Percentiles rank a stretch among this genome's conserved stretches.
Conservation (phyloP, 805 yeast genomes). For the Saturnispora besseyi region DNA sequence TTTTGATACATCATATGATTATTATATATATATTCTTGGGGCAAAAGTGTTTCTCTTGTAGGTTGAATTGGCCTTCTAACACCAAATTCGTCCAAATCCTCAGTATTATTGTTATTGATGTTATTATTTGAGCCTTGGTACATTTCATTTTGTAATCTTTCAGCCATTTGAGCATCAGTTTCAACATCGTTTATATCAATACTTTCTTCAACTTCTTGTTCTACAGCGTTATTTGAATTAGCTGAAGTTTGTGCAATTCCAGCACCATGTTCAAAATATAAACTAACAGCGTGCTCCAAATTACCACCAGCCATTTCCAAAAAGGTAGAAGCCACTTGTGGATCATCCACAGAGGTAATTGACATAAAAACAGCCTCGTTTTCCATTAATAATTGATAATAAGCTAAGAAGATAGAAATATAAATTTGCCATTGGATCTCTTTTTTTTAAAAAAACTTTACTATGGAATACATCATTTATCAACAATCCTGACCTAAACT, state of each 20-base stretch:
- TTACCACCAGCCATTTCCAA: conserved; percentile 70
- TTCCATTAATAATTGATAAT: conserved; percentile 31
- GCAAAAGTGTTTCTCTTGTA: conserved; percentile 52
- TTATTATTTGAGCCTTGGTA: conserved; percentile 31
- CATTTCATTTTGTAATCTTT: conserved; percentile 54
- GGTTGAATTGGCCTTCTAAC: conserved; percentile 77
- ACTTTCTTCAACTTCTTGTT: conserved; percentile 14
- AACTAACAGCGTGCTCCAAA: conserved; percentile 74
- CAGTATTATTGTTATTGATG: background rate
- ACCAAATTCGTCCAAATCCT: conserved; percentile 24
- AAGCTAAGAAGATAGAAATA: background rate
- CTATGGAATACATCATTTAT: background rate
- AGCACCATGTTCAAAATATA: conserved; percentile 64
- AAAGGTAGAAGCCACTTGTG: conserved; percentile 61
- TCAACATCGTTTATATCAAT: conserved; percentile 7
- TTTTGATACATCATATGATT: conserved; percentile 4
- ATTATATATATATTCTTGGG: conserved; percentile 18
- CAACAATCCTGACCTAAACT: background rate
- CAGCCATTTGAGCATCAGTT: conserved; percentile 45
- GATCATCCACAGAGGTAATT: conserved; percentile 68
- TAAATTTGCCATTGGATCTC: background rate
- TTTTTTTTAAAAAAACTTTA: background rate
- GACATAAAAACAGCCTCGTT: conserved; percentile 60
- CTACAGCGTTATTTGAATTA: background rate
- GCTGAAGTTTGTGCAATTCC: conserved; percentile 16